These are phyloP conservation scores for Russula sp. DNA, from an alignment of 768 basidiomycete species.

Conservation along the genomic window DNA sequence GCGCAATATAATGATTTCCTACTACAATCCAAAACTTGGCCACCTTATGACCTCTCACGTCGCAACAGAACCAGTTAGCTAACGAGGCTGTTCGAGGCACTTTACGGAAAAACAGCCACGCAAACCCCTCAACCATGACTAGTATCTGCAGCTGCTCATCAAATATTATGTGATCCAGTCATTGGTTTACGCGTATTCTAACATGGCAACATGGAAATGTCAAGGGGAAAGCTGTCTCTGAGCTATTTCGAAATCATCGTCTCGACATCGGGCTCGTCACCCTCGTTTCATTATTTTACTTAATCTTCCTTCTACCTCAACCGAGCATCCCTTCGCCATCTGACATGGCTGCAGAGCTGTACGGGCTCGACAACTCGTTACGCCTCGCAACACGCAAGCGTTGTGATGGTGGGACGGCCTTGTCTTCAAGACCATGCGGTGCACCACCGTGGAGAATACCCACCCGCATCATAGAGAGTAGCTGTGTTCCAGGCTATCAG, in stretches of 20 bases:
- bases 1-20: too few species aligned
- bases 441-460: slow-evolving; percentile 48
- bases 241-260: neutral
- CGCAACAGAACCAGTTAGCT: too few species aligned
- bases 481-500: slow-evolving; percentile 22
- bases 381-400: slow-evolving; percentile 37
- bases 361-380: slow-evolving; percentile 30
- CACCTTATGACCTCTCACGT: too few species aligned
- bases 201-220: too few species aligned
- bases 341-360: slow-evolving; percentile 30
- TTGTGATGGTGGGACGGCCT: slow-evolving; percentile 42
- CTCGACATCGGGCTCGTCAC: neutral
- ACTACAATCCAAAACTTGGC: too few species aligned
- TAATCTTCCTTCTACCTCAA: slow-evolving; percentile 16
- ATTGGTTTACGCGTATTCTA: too few species aligned
- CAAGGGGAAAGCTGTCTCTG: too few species aligned
- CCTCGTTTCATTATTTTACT: neutral
- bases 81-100: too few species aligned
- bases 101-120: too few species aligned
- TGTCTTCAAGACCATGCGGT: slow-evolving; percentile 44
- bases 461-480: slow-evolving; percentile 56
- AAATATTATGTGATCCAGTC: too few species aligned
- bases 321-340: slow-evolving; percentile 31
- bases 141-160: too few species aligned
- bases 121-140: too few species aligned